Percentiles rank a stretch among this genome's conserved stretches.
Evolutionary conservation across 495 filamentous ascomycete species (phyloP).

Genomic region (Podospora conica): DNA sequence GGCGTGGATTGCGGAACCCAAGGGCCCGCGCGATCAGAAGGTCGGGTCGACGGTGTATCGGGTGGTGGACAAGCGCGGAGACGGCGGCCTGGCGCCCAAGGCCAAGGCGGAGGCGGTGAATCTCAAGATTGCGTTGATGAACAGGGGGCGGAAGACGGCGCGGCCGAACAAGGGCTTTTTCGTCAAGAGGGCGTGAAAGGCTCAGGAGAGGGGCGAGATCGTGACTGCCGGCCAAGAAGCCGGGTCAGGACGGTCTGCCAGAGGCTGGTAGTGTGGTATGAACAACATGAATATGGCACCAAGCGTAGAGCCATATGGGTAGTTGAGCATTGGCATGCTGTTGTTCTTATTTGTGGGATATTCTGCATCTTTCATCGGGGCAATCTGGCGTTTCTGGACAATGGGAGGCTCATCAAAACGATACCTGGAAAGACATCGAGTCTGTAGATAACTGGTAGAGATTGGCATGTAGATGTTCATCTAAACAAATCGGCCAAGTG

Average conservation of each 20-base stretch:
- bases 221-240: not conserved
- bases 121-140: slow-evolving; percentile 33
- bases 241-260: not conserved
- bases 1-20: slow-evolving; percentile 22
- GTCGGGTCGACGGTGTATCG: slow-evolving; percentile 40
- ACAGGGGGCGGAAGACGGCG: slow-evolving; percentile 24
- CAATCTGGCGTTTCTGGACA: not conserved
- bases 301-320: not conserved
- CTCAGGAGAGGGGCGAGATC: not conserved
- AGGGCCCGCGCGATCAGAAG: slow-evolving; percentile 30
- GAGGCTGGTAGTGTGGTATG: not conserved
- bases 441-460: not conserved
- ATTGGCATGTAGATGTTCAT: not conserved
- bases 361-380: not conserved
- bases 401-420: not conserved
- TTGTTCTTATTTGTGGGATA: not conserved
- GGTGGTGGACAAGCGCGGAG: slow-evolving; percentile 27
- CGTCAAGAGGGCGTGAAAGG: slow-evolving; percentile 17
- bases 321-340: not conserved
- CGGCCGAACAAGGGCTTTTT: slow-evolving; percentile 34
- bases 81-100: slow-evolving; percentile 36
- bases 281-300: not conserved
- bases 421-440: not conserved
- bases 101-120: slow-evolving; percentile 25
- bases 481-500: not conserved